Evolutionary conservation across 345 rosid genomes (phyloP).

Genomic region (Crucihimalaya himalaica): DNA sequence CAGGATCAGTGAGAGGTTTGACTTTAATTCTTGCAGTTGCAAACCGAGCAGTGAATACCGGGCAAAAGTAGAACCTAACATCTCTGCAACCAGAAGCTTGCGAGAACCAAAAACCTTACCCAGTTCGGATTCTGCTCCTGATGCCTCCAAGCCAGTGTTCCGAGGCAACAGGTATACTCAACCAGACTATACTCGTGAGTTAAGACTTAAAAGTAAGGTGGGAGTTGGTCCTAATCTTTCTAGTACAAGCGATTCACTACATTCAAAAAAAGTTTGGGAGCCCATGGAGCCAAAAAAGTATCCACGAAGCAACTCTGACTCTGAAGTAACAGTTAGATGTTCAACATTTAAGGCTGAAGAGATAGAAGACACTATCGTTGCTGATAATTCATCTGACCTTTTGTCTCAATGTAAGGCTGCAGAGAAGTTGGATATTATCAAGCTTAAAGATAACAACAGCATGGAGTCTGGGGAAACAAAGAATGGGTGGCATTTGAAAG

Average conservation of each 20-base stretch:
- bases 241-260: conserved; percentile 47
- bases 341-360: conserved; percentile 41
- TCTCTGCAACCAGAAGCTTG: conserved; percentile 51
- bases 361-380: conserved; percentile 36
- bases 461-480: conserved; percentile 32
- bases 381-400: conserved; percentile 25
- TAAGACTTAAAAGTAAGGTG: conserved; percentile 61
- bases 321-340: conserved; percentile 52
- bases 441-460: conserved; percentile 40
- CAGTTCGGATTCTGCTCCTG: conserved; percentile 56
- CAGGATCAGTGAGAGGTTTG: conserved; percentile 59
- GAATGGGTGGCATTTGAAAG: conserved; percentile 41
- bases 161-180: conserved; percentile 63
- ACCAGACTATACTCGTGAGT: conserved; percentile 52
- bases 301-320: conserved; percentile 62
- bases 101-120: conserved; percentile 53
- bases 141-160: conserved; percentile 65
- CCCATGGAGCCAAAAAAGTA: conserved; percentile 69
- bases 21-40: conserved; percentile 65
- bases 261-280: conserved; percentile 81
- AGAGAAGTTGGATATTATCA: conserved; percentile 24
- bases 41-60: conserved; percentile 57
- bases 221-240: conserved; percentile 33
- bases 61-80: conserved; percentile 57
- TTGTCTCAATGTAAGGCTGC: conserved; percentile 26